Conservation (phyloP, 345 rosid genomes). For the Populus tremula region DNA sequence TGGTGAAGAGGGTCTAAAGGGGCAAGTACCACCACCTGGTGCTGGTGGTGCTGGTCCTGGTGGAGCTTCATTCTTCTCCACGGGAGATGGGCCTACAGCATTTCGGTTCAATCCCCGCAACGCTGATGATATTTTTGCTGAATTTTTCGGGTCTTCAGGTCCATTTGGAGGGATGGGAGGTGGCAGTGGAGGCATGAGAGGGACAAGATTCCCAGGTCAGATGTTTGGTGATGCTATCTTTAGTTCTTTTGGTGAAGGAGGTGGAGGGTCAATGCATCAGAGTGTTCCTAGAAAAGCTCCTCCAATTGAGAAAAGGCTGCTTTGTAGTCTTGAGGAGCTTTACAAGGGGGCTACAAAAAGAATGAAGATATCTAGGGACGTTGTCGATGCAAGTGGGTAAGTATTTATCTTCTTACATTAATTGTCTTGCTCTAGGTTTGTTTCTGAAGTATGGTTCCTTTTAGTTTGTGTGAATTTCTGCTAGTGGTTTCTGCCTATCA, state of each 20-base stretch:
- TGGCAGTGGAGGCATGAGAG: constrained; percentile 17
- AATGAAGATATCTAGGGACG: constrained; percentile 28
- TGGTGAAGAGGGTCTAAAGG: constrained; percentile 35
- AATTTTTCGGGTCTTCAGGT: constrained; percentile 22
- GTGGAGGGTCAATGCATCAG: constrained; percentile 20
- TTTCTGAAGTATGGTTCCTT: not conserved
- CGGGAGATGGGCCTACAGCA: constrained; percentile 20
- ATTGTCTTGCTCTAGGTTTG: not conserved
- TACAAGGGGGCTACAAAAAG: constrained; percentile 24
- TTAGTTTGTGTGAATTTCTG: not conserved
- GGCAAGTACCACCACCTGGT: constrained; percentile 20
- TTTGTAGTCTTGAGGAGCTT: constrained; percentile 30
- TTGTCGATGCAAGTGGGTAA: constrained; percentile 23
- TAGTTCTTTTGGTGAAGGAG: constrained; percentile 17
- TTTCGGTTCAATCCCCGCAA: constrained; percentile 24
- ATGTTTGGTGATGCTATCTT: constrained; percentile 21
- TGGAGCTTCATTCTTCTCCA: constrained; percentile 16
- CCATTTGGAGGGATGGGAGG: constrained; percentile 25
- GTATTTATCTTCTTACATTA: not conserved
- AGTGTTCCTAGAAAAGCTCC: constrained; percentile 23
- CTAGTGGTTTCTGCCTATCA: no score
- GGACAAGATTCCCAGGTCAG: constrained; percentile 11
- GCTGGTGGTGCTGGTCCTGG: not conserved
- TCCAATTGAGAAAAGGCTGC: constrained; percentile 20
- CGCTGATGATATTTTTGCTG: constrained; percentile 23